Evolutionary conservation across 306 rosid species (phyloP).

Genomic region (Sphenostylis stenocarpa): DNA sequence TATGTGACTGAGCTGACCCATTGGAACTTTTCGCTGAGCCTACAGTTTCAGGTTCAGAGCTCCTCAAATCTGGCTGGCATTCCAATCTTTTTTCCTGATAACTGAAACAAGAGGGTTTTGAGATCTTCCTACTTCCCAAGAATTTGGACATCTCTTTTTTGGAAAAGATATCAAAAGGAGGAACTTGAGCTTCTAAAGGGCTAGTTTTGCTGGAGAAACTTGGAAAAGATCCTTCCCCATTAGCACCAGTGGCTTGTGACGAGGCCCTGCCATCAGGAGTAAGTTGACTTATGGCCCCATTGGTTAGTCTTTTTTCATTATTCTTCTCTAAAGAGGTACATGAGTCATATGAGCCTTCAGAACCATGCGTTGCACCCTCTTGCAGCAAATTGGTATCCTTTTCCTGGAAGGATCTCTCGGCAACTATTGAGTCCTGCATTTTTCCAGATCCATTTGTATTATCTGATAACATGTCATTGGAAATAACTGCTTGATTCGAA

Average conservation of each 20-base stretch:
- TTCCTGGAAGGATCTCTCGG: constrained; percentile 37
- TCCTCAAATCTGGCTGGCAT: constrained; percentile 42
- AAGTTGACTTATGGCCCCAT: constrained; percentile 40
- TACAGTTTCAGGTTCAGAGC: constrained; percentile 35
- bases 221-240: constrained; percentile 42
- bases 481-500: constrained; percentile 46
- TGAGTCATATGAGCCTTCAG: constrained; percentile 32
- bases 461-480: constrained; percentile 34
- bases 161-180: constrained; percentile 73
- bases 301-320: constrained; percentile 26
- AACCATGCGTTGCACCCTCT: constrained; percentile 41
- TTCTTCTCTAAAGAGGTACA: constrained; percentile 26
- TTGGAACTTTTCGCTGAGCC: constrained; percentile 49
- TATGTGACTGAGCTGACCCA: constrained; percentile 40
- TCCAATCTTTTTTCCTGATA: constrained; percentile 45
- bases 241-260: constrained; percentile 37
- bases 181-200: constrained; percentile 82
- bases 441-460: constrained; percentile 43
- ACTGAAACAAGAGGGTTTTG: constrained; percentile 54
- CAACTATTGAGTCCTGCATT: constrained; percentile 34
- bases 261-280: constrained; percentile 41
- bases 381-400: constrained; percentile 41
- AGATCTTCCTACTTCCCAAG: constrained; percentile 52
- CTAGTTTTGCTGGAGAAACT: constrained; percentile 45
- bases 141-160: constrained; percentile 73